These are phyloP conservation scores for Rubroboletus pulcherrimus DNA, from an alignment of 768 basidiomycete species.

Conservation along the genomic window DNA sequence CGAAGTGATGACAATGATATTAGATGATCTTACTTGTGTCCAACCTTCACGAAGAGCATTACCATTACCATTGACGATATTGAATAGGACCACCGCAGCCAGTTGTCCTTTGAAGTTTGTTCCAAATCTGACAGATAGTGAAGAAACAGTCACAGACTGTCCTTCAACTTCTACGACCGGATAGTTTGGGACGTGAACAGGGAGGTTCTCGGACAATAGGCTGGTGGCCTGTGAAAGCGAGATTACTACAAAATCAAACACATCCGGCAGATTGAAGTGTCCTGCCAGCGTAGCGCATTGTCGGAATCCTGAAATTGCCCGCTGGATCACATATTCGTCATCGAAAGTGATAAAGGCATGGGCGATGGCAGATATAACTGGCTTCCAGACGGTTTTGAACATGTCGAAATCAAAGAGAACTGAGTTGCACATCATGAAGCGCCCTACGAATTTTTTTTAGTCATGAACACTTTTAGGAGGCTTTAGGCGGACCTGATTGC, in stretches of 20 bases:
- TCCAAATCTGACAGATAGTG: slow-evolving; percentile 89
- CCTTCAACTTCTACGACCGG: slow-evolving; percentile 89
- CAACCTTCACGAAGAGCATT: slow-evolving; percentile 93
- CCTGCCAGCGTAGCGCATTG: slow-evolving; percentile 94
- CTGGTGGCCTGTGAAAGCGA: slow-evolving; percentile 91
- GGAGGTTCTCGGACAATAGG: slow-evolving; percentile 70
- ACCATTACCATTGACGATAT: slow-evolving; percentile 95
- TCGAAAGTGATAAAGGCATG: slow-evolving; percentile 95
- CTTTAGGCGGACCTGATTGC: slow-evolving; percentile 58
- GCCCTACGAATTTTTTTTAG: slow-evolving; percentile 44
- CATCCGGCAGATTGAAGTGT: slow-evolving; percentile 85
- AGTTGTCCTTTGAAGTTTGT: slow-evolving; percentile 94
- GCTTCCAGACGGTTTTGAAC: slow-evolving; percentile 93
- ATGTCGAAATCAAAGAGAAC: slow-evolving; percentile 83
- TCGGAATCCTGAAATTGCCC: slow-evolving; percentile 92
- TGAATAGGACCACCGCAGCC: slow-evolving; percentile 95
- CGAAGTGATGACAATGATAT: not conserved
- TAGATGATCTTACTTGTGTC: slow-evolving; percentile 60
- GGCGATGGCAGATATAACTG: slow-evolving; percentile 89
- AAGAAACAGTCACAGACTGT: slow-evolving; percentile 86
- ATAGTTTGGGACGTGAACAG: slow-evolving; percentile 73
- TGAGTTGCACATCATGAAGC: slow-evolving; percentile 70
- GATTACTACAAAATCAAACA: slow-evolving; percentile 94
- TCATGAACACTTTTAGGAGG: slow-evolving; percentile 1
- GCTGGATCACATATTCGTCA: slow-evolving; percentile 95